A percentile compares a stretch with the other conserved stretches of the same genome.
phyloP scores from a whole-genome alignment of 345 rosid genomes.

The Rhodamnia rubescens region DNA sequence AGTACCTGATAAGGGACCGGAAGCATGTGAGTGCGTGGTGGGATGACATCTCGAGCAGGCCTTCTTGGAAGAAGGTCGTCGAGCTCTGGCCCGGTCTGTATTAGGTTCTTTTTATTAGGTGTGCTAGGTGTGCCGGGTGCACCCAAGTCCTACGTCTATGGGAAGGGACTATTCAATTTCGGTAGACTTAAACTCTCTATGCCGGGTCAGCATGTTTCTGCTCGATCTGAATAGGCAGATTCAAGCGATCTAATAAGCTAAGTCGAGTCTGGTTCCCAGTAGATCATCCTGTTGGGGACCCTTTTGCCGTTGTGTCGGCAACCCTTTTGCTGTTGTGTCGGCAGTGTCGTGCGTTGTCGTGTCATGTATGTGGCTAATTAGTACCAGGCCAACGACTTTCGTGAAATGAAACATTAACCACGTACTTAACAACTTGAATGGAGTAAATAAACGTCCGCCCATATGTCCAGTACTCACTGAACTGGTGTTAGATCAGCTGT shows the following conservation, averaged over 20 bases:
- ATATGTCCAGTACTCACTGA: not conserved
- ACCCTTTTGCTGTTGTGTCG: not conserved
- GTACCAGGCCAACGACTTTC: not conserved
- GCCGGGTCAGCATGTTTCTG: not conserved
- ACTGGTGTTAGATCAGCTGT: not conserved
- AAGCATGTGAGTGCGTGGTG: slow-evolving; percentile 58
- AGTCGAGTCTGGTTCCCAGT: not conserved
- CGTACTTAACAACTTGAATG: not conserved
- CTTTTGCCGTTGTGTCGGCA: not conserved
- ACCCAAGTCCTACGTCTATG: not conserved
- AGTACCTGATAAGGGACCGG: slow-evolving; percentile 42
- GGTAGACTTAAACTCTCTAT: not conserved
- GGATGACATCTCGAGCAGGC: slow-evolving; percentile 52
- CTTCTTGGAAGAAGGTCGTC: slow-evolving; percentile 46
- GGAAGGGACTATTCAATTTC: not conserved
- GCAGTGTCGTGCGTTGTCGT: not conserved
- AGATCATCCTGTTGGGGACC: not conserved
- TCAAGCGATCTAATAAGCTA: not conserved
- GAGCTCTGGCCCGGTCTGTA: slow-evolving; percentile 8
- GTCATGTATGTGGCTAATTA: too few relatives aligned
- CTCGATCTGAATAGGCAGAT: not conserved
- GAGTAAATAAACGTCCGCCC: not conserved
- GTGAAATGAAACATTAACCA: not conserved
- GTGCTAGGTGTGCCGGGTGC: not conserved
- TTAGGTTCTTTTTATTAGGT: not conserved